Evolutionary conservation across 345 rosid species (phyloP), one percentile per base, ranked within the genome.

Genomic region (Gossypium australe): DNA sequence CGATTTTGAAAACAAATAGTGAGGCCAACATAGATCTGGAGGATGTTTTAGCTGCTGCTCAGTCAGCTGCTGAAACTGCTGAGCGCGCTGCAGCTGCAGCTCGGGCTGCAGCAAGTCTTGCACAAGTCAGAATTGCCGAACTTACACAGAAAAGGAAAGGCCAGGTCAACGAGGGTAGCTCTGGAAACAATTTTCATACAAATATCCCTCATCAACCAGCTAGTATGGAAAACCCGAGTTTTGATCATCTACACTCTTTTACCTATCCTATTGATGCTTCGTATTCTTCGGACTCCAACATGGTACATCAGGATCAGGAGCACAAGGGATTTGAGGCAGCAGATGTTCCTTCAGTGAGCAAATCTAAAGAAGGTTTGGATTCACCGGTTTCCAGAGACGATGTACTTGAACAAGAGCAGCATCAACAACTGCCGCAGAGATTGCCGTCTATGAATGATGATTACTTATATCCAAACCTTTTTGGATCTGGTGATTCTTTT

Each of bases 81-180:
- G 98, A 94, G 78, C 86, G 85, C 71, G 98, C 98, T 6, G 98
- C 98, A 67, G 81, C 92, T 24, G 97, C 92, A 24, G 97, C 99
- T 78, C 89, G 98, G 71, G 79, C 97, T 69, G 98, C 96, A 60
- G 98, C 98, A 66, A 84, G 89, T 82, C 94, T 94, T 76, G 98
- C 98, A 56, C 98, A 92, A 81, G 80, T 91, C 66, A 88, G 93
- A 85, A 92, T 94, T 78, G 69, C 78, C 17, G 97, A 86, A 81
- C 87, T 92, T 60, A 82, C 89, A 47, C 89, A 78, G 89, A 89
- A 80, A 76, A 89, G 66, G 41, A 81, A 83, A 45, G 86, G 78
- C 61, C 81, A 76, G 53, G 78, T 79, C 71, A 78, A 78, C 17
- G 86, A 81, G n/a, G 67, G 73, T 56, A 70, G 73, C 45, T 70